phyloP scores from a whole-genome alignment of 169 alveolate genomes.

The Cryptosporidium canis region DNA sequence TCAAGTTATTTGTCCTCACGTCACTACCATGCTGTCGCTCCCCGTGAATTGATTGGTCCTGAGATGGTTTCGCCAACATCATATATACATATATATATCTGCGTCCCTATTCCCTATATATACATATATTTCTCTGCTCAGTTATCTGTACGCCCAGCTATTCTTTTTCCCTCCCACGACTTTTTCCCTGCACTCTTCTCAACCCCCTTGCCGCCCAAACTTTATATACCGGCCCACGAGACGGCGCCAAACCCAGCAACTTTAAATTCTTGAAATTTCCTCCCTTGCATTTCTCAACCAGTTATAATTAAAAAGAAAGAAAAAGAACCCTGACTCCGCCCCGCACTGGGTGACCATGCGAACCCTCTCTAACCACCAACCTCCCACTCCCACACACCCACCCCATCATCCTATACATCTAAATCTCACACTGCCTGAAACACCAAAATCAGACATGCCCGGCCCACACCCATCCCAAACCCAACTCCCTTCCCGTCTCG shows the following conservation, averaged over 20 bases:
- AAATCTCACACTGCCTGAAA: no score
- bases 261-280: no score
- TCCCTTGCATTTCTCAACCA: no score
- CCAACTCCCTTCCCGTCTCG: no score
- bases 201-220: constrained; percentile 4
- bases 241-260: neutral
- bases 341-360: no score
- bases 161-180: neutral
- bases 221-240: neutral
- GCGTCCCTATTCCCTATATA: neutral
- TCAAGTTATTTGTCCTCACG: constrained; percentile 73
- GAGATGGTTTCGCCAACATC: constrained; percentile 47
- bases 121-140: neutral
- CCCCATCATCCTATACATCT: no score
- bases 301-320: neutral
- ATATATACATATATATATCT: neutral
- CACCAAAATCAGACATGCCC: no score
- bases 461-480: no score
- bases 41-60: constrained; percentile 60
- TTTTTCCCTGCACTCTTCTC: neutral
- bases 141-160: neutral
- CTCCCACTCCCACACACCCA: no score
- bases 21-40: constrained; percentile 71
- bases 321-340: neutral
- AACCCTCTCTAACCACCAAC: no score